Evolutionary conservation across 768 basidiomycete genomes (phyloP), one percentile per base, ranked within the genome.

Genomic region (Leccinum variicolor): DNA sequence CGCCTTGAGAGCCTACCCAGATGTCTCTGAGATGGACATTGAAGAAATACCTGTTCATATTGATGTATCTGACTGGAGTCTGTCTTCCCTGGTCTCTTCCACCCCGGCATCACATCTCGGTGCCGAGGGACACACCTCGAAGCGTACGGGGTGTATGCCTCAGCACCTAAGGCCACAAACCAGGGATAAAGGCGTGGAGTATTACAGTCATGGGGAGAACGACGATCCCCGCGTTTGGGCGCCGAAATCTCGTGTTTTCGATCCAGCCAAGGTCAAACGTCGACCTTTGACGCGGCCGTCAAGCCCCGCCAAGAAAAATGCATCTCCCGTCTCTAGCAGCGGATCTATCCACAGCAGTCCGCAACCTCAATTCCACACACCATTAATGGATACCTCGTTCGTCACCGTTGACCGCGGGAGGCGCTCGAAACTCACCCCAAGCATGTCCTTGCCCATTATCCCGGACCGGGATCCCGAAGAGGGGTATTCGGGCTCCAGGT

Each of bases 161-260:
- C 53, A 33, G 56, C 63, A 51, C 47, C 53, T 43, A 25, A 54
- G 33, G 6, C 14, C 62, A 21, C 50, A 56, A 14, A 25, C 50
- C 26, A 63, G 55, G 51, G 50, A 23, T 14, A 52, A 3, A 39
- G 70, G 70, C 10, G 64, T 71, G 31, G 29, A 34, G 26, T 71
- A 69, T 53, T 61, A 45, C 13, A 57, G 53, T 26, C 61, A 56
- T 19, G 33, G 25, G 31, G 28, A 56, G 53, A 46, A 46, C 4
- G 50, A 61, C 36, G 71, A 71, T 52, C 36, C 71, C 50, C 70
- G 70, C 9, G 14, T 71, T 17, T 73, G 71, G 70, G 53, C 60
- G 41, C 70, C 71, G 6, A 53, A 53, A 47, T 29, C 62, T 21
- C 71, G 62, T 9, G 14, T 54, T 29, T 73, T 69, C 45, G 59